phyloP scores from a whole-genome alignment of 768 basidiomycete genomes.

The Sporobolomyces roseus region DNA sequence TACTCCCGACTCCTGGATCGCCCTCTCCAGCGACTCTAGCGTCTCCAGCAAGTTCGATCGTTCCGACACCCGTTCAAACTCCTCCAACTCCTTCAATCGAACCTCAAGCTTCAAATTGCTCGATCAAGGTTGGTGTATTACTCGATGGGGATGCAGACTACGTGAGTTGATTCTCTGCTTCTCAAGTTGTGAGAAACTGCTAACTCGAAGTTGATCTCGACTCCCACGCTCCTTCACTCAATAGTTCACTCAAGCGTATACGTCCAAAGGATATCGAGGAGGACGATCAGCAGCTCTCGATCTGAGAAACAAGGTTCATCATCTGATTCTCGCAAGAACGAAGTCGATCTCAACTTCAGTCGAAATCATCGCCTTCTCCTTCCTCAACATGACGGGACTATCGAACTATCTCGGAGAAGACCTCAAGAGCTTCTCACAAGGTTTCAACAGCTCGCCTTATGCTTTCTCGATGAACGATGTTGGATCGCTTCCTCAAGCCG shows the following conservation, averaged over 20 bases:
- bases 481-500: background rate
- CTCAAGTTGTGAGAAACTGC: too few relatives aligned
- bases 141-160: constrained; percentile 17
- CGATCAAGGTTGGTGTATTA: constrained; percentile 7
- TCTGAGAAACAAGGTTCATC: background rate
- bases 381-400: background rate
- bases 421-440: constrained; percentile 3
- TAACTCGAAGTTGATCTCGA: too few relatives aligned
- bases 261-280: constrained; percentile 1
- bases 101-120: background rate
- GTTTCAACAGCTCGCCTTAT: constrained; percentile 2
- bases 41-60: background rate
- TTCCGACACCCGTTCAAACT: background rate
- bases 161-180: background rate
- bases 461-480: constrained; percentile 21
- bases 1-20: too few relatives aligned
- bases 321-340: background rate
- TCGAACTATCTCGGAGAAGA: background rate
- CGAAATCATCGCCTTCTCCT: constrained; percentile 12
- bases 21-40: background rate
- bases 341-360: background rate
- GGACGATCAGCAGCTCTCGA: constrained; percentile 9
- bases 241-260: constrained; percentile 4
- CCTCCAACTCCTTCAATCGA: background rate
- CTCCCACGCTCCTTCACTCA: background rate